These are phyloP conservation scores for Mychonastes homosphaera DNA, from an alignment of 139 green algal genomes.

Conservation along the genomic window DNA sequence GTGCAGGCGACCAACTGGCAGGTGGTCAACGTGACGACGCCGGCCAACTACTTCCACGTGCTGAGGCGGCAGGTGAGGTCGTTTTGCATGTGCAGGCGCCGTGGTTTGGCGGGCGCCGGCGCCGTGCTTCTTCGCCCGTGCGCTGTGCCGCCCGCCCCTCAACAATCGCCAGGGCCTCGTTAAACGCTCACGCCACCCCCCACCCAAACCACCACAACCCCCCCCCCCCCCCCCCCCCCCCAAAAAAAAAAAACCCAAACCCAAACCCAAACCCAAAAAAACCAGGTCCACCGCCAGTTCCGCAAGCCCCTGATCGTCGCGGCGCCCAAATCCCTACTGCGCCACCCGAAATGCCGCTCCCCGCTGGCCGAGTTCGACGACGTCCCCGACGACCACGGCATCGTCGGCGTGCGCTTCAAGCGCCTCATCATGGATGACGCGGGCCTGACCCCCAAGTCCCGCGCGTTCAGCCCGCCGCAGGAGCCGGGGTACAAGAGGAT, in stretches of 20 bases:
- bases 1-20: slow-evolving; percentile 90
- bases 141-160: too few relatives aligned
- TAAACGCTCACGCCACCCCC: too few relatives aligned
- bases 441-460: slow-evolving; percentile 43
- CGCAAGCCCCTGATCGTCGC: slow-evolving; percentile 95
- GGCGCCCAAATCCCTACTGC: slow-evolving; percentile 90
- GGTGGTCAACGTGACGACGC: slow-evolving; percentile 91
- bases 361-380: slow-evolving; percentile 89
- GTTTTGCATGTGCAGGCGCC: neutral
- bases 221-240: too few relatives aligned
- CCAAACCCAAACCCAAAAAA: too few relatives aligned
- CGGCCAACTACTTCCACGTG: slow-evolving; percentile 98
- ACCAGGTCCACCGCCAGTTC: slow-evolving; percentile 92
- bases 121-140: too few relatives aligned
- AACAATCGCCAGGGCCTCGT: too few relatives aligned
- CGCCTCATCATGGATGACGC: slow-evolving; percentile 94
- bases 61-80: slow-evolving; percentile 72
- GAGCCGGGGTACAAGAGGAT: slow-evolving; percentile 53
- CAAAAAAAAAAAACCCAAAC: too few relatives aligned
- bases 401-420: slow-evolving; percentile 91
- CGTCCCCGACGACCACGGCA: slow-evolving; percentile 61
- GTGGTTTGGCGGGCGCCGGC: too few relatives aligned
- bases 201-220: too few relatives aligned
- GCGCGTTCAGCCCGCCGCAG: slow-evolving; percentile 41
- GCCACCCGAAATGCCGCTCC: slow-evolving; percentile 75